Percentiles rank a stretch among this genome's conserved stretches.
Evolutionary conservation across 805 yeast species (phyloP).

Genomic region (Blastobotrys muscicola): DNA sequence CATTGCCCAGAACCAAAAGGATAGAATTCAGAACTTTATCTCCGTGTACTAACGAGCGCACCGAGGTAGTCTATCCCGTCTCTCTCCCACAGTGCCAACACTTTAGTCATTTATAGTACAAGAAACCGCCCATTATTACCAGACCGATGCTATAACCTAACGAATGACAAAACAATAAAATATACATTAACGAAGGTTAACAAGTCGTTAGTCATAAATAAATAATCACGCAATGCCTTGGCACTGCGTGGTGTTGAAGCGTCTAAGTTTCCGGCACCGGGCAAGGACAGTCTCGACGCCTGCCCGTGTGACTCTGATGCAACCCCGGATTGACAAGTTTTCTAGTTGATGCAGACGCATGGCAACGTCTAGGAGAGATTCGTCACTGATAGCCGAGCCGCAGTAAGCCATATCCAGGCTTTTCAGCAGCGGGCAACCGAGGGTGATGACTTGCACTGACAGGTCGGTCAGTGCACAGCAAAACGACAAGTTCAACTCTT

Average conservation of each 20-base stretch:
- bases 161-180: not conserved
- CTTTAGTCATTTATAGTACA: too few species aligned
- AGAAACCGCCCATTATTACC: not conserved
- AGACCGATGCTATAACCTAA: not conserved
- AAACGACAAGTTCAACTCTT: constrained; percentile 52
- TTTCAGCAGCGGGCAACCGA: constrained; percentile 51
- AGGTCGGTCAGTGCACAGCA: constrained; percentile 69
- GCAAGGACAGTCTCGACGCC: constrained; percentile 62
- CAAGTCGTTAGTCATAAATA: not conserved
- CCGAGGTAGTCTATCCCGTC: not conserved
- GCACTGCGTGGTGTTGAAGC: constrained; percentile 61
- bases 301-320: constrained; percentile 66
- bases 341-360: constrained; percentile 42
- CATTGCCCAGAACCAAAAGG: constrained; percentile 96
- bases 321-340: constrained; percentile 50
- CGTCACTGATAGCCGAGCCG: constrained; percentile 72
- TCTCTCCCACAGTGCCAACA: not conserved
- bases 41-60: constrained; percentile 62
- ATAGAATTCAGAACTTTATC: constrained; percentile 83
- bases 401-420: constrained; percentile 58
- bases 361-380: constrained; percentile 52
- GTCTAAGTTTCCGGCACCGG: constrained; percentile 43
- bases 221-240: constrained; percentile 34
- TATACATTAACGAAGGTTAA: not conserved
- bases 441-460: constrained; percentile 54